Evolutionary conservation across 805 yeast genomes (phyloP).

Genomic region (Novakomyces olei): DNA sequence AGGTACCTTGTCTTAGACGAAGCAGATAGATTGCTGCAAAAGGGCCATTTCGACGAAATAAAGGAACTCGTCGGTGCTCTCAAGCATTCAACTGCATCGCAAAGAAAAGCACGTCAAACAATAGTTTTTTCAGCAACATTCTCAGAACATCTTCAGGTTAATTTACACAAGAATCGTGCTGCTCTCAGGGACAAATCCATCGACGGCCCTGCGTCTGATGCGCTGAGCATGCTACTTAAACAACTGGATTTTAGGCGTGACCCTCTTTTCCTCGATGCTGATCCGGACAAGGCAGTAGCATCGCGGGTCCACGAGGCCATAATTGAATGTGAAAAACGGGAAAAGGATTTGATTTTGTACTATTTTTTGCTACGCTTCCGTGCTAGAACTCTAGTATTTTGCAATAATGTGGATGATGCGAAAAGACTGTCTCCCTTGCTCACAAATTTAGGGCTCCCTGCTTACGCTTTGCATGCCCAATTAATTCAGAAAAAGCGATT

Average conservation of each 20-base stretch:
- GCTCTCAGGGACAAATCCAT: no score
- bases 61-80: slow-evolving; percentile 40
- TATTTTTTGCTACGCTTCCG: slow-evolving; percentile 72
- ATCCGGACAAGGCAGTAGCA: slow-evolving; percentile 65
- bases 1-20: slow-evolving; percentile 62
- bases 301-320: slow-evolving; percentile 59
- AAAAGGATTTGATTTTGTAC: slow-evolving; percentile 73
- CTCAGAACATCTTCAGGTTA: slow-evolving; percentile 57
- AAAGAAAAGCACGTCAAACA: slow-evolving; percentile 41
- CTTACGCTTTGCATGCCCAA: slow-evolving; percentile 69
- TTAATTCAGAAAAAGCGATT: slow-evolving; percentile 90
- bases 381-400: slow-evolving; percentile 74
- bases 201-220: slow-evolving; percentile 40
- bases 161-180: slow-evolving; percentile 27
- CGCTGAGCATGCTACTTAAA: slow-evolving; percentile 38
- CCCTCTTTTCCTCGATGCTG: slow-evolving; percentile 61
- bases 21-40: slow-evolving; percentile 85
- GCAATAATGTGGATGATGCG: slow-evolving; percentile 88
- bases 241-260: slow-evolving; percentile 50
- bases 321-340: slow-evolving; percentile 75
- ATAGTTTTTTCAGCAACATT: slow-evolving; percentile 90
- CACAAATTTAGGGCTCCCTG: slow-evolving; percentile 38
- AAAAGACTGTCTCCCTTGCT: slow-evolving; percentile 62
- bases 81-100: neutral
- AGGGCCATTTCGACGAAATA: slow-evolving; percentile 88